These are phyloP conservation scores for Trichoderma sp. DNA, from an alignment of 2,329 filamentous ascomycete species.

Conservation along the genomic window DNA sequence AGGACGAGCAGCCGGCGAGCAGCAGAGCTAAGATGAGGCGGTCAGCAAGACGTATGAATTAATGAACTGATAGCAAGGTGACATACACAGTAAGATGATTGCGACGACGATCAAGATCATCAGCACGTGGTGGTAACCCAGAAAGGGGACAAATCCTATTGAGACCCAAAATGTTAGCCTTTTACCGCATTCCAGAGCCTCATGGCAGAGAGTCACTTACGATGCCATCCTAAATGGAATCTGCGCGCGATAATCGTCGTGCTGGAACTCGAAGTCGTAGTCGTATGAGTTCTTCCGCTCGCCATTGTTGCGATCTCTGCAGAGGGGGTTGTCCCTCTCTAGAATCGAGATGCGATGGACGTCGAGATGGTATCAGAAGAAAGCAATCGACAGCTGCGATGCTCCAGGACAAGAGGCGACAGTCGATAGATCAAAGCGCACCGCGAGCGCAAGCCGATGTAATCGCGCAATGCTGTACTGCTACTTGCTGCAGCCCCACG, in stretches of 20 bases:
- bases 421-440: conserved; percentile 22
- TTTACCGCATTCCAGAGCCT: conserved; percentile 24
- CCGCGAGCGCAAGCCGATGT: conserved; percentile 7
- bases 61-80: neutral
- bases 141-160: conserved; percentile 63
- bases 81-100: conserved; percentile 91
- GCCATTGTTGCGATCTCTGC: neutral
- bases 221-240: conserved; percentile 49
- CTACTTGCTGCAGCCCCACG: neutral
- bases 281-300: conserved; percentile 27
- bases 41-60: conserved; percentile 15
- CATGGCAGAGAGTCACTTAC: conserved; percentile 34
- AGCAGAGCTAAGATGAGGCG: conserved; percentile 64
- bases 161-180: conserved; percentile 7
- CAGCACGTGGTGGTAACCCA: conserved; percentile 79
- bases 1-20: conserved; percentile 93
- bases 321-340: conserved; percentile 17
- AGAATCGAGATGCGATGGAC: conserved; percentile 11
- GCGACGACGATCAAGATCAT: conserved; percentile 95
- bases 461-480: neutral
- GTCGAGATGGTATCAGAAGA: neutral
- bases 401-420: conserved; percentile 27
- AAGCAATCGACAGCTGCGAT: conserved; percentile 2
- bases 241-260: conserved; percentile 31
- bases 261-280: conserved; percentile 18